Conservation (phyloP, 2,329 filamentous ascomycete genomes). For the Phialocephala sp. region DNA sequence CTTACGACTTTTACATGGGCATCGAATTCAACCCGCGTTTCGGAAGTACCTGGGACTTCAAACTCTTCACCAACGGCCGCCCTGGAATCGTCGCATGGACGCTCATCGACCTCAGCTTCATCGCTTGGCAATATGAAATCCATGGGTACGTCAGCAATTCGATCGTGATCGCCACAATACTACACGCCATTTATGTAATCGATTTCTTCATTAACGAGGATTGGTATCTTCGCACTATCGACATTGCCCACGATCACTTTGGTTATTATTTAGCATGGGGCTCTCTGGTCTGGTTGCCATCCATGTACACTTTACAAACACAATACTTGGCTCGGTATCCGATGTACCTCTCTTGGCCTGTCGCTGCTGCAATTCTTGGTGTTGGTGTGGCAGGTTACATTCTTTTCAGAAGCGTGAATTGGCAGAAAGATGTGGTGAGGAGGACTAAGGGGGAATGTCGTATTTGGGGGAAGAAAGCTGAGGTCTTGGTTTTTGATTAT, state of each 20-base stretch:
- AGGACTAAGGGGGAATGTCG: neutral
- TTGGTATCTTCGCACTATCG: slow-evolving; percentile 9
- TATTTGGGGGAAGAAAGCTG: slow-evolving; percentile 1
- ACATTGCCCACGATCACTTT: slow-evolving; percentile 6
- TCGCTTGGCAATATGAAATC: neutral
- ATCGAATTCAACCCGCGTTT: slow-evolving; percentile 3
- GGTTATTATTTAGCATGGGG: slow-evolving; percentile 6
- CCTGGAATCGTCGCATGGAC: slow-evolving; percentile 5
- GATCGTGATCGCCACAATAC: neutral
- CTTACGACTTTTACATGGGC: slow-evolving; percentile 3
- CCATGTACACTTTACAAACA: neutral
- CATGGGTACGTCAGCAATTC: neutral
- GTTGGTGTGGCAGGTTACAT: neutral
- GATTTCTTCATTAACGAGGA: slow-evolving; percentile 11
- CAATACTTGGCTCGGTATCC: slow-evolving; percentile 5
- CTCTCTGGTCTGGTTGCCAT: neutral
- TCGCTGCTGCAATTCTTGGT: neutral
- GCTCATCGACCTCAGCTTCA: neutral
- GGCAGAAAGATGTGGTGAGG: slow-evolving; percentile 1
- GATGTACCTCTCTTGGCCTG: neutral
- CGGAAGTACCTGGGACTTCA: slow-evolving; percentile 3
- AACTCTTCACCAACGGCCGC: neutral
- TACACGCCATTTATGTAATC: neutral
- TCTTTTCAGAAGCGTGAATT: neutral
- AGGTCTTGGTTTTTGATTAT: neutral